A percentile compares a stretch with the other conserved stretches of the same genome.
These are phyloP conservation scores for Verticillium dahliae DNA, from an alignment of 2,329 filamentous ascomycete genomes.

Conservation along the genomic window DNA sequence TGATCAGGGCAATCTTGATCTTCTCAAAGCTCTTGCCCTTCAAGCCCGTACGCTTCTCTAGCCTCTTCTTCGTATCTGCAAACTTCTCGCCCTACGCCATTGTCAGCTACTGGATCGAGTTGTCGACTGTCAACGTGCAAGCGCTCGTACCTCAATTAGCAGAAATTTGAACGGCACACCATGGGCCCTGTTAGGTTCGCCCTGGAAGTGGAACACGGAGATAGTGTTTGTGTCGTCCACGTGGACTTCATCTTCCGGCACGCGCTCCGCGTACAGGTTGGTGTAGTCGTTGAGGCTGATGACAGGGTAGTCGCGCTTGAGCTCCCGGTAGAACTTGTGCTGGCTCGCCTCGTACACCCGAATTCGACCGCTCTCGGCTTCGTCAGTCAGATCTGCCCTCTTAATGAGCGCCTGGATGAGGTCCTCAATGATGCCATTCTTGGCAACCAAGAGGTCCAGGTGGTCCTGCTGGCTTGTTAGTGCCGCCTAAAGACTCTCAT, in stretches of 20 bases:
- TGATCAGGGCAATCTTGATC: conserved; percentile 87
- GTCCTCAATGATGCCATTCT: conserved; percentile 75
- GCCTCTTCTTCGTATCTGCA: conserved; percentile 85
- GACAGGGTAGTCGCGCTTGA: conserved; percentile 65
- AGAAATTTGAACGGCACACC: conserved; percentile 89
- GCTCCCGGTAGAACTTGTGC: conserved; percentile 77
- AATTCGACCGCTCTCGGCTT: conserved; percentile 61
- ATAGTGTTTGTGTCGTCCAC: conserved; percentile 55
- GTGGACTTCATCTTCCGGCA: conserved; percentile 67
- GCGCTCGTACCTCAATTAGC: conserved; percentile 61
- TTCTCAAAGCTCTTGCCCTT: conserved; percentile 99
- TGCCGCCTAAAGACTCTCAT: too few relatives aligned
- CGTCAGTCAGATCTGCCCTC: conserved; percentile 73
- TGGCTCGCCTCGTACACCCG: conserved; percentile 78
- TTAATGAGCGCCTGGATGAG: conserved; percentile 69
- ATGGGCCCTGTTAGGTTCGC: conserved; percentile 76
- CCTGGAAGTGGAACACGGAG: conserved; percentile 86
- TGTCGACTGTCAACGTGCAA: neutral
- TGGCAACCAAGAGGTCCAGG: conserved; percentile 78
- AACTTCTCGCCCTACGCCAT: conserved; percentile 67
- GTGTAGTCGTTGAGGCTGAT: conserved; percentile 81
- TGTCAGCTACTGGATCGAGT: neutral
- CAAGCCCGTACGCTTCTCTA: conserved; percentile 86
- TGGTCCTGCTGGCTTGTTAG: conserved; percentile 47
- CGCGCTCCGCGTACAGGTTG: conserved; percentile 70